phyloP scores from a whole-genome alignment of 2,329 filamentous ascomycete genomes.

The Ophiostoma sp. region DNA sequence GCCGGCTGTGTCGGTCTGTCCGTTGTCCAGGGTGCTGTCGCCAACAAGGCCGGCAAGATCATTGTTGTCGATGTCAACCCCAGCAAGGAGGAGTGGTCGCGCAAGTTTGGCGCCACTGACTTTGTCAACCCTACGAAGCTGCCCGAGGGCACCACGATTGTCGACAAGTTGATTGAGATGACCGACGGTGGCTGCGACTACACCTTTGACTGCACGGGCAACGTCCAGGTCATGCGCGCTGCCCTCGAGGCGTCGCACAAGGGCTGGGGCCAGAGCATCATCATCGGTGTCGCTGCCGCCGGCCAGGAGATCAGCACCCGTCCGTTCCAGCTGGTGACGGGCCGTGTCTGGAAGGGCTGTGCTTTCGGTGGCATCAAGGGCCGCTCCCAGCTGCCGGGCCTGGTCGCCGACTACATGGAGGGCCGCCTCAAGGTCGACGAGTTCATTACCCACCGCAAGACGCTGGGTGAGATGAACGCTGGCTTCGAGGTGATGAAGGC shows the following conservation, averaged over 20 bases:
- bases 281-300: slow-evolving; percentile 94
- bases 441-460: slow-evolving; percentile 96
- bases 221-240: slow-evolving; percentile 90
- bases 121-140: slow-evolving; percentile 91
- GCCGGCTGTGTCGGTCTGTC: slow-evolving; percentile 93
- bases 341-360: slow-evolving; percentile 95
- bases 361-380: slow-evolving; percentile 98
- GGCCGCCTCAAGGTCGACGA: slow-evolving; percentile 96
- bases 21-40: slow-evolving; percentile 88
- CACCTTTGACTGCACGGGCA: slow-evolving; percentile 98
- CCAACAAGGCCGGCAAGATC: slow-evolving; percentile 72
- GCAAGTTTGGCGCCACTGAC: slow-evolving; percentile 92
- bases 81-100: slow-evolving; percentile 81
- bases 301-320: slow-evolving; percentile 92
- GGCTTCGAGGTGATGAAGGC: slow-evolving; percentile 90
- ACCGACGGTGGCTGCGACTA: slow-evolving; percentile 98
- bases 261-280: slow-evolving; percentile 96
- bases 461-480: slow-evolving; percentile 74
- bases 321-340: slow-evolving; percentile 94
- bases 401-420: slow-evolving; percentile 83
- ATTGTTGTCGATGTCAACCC: slow-evolving; percentile 76
- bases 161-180: slow-evolving; percentile 92
- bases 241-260: slow-evolving; percentile 98
- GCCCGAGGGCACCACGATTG: slow-evolving; percentile 66
- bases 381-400: slow-evolving; percentile 78